Percentiles rank a stretch among this genome's conserved stretches.
These are phyloP conservation scores for Pleurotus platypus DNA, from an alignment of 768 basidiomycete species.

Conservation along the genomic window DNA sequence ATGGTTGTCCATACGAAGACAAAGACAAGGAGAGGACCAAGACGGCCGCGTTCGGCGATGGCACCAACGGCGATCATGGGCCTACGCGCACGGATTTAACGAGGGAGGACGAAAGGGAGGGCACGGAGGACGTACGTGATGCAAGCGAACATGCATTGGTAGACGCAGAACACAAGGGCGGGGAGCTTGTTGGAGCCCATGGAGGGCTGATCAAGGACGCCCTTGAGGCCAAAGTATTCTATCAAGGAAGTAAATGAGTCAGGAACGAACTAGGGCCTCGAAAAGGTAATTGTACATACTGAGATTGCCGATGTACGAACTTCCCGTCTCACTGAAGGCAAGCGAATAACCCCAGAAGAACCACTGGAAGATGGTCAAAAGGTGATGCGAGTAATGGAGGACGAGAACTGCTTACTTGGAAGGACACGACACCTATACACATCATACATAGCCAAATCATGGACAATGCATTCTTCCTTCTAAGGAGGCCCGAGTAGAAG, in stretches of 20 bases:
- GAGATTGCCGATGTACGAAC: constrained; percentile 81
- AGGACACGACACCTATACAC: constrained; percentile 74
- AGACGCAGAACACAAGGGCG: constrained; percentile 73
- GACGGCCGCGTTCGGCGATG: constrained; percentile 82
- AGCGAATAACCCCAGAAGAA: constrained; percentile 98
- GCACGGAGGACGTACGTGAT: constrained; percentile 61
- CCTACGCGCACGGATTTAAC: constrained; percentile 31
- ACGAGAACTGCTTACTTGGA: constrained; percentile 57
- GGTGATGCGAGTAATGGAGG: neutral
- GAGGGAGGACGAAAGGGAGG: neutral
- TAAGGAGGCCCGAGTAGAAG: constrained; percentile 88
- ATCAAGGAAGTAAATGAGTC: neutral
- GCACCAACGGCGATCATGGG: constrained; percentile 91
- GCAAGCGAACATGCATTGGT: constrained; percentile 88
- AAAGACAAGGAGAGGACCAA: constrained; percentile 86
- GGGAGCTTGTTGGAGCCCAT: constrained; percentile 72
- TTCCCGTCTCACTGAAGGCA: constrained; percentile 78
- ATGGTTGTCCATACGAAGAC: constrained; percentile 86
- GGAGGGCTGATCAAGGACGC: constrained; percentile 73
- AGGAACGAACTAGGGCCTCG: neutral
- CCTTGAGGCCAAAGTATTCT: constrained; percentile 83
- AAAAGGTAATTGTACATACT: constrained; percentile 38
- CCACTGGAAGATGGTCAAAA: constrained; percentile 50
- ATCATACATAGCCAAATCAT: constrained; percentile 85
- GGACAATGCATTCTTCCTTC: constrained; percentile 90